Base-by-base conservation (phyloP, 2,329 filamentous ascomycete species). In the Lachnellula cervina region DNA sequence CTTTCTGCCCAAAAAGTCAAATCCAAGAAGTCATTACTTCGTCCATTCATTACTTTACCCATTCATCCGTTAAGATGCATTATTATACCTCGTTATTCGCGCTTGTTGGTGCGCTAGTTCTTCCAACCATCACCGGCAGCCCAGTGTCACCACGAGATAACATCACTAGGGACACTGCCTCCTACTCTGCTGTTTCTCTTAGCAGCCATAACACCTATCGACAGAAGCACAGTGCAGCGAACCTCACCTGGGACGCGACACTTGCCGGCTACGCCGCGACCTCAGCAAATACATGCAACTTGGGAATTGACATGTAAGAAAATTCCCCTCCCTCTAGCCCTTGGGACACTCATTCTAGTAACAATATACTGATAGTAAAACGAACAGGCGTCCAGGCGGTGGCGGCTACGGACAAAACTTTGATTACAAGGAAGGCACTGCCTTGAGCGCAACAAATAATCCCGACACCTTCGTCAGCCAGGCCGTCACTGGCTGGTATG, bases 331-430 rank as follows among this genome's bases (percentile, higher is more conserved):
- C 7, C 17, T 16, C 7, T 0, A 23, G 16, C 19, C 50, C 49
- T 16, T 32, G 21, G 42, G 34, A 71, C 55, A 40, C 16, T 17
- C 37, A 32, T 2, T 11, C 28, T 32, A 32, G 28, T 7, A 28
- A 28, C 25, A 8, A 40, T 7, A 40, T 40, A 40, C 37, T 40
- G 37, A 40, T 40, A 40, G 37, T 8, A 40, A 8, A 40, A 42
- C 53, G 8, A n/a, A 42, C 53, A 82, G 79, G 64, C 69, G 74
- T 17, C 75, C 80, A 43, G 80, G 80, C 58, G 77, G 76, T 43
- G 83, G 82, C 49, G 77, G 80, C 35, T 94, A 93, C 69, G 93
- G 93, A 61, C 93, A 97, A 77, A 97, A 97, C 80, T 86, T 97
- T 54, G 92, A 89, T 68, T 86, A 86, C 64, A 78, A 72, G 69